Base-by-base conservation (phyloP, 495 filamentous ascomycete genomes). In the Patellaria atrata region DNA sequence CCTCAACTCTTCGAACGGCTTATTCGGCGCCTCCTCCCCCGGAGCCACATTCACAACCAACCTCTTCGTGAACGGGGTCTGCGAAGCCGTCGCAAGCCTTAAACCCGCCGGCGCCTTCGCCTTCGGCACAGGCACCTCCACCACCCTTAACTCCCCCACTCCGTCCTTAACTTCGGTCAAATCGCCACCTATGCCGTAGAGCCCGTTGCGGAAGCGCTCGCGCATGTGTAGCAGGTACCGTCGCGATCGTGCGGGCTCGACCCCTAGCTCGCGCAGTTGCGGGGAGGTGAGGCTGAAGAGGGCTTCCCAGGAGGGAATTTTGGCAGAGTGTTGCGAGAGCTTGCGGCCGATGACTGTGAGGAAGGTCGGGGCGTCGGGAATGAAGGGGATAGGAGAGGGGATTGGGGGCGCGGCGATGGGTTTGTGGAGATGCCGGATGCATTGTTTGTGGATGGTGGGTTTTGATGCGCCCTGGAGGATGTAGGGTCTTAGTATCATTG, bases 311-410 rank as follows among this genome's bases (percentile, higher is more conserved):
- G 76, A 75, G 3, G 77, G 71, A 41, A 97, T 77, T 53, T 96
- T 82, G 51, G 73, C 59, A 8, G 75, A 71, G 57, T 94, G 82
- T 44, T 79, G 70, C 33, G 66, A 70, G 45, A 92, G 71, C 44
- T 73, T 72, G 38, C 89, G 89, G 50, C 89, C 89, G 60, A 97
- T 97, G 20, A 92, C 58, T 4, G 69, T 79, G 38, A 97, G 80
- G 62, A 97, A 96, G 31, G 85, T 94, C 38, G 66, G 38, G 34
- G 79, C 70, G 50, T 97, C 79, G 8, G 89, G 89, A 30, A 94
- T 74, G 49, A 87, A 83, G 8, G 79, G 76, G 6, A 77, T 94
- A 3, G 82, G 73, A 6, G 60, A 35, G 2, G 87, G 87, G 30
- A 87, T 61, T 15, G 51, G 39, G 9, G 60, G 59, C 9, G 59